phyloP scores from a whole-genome alignment of 805 yeast species.

The Ogataea nakhonphanomensis region DNA sequence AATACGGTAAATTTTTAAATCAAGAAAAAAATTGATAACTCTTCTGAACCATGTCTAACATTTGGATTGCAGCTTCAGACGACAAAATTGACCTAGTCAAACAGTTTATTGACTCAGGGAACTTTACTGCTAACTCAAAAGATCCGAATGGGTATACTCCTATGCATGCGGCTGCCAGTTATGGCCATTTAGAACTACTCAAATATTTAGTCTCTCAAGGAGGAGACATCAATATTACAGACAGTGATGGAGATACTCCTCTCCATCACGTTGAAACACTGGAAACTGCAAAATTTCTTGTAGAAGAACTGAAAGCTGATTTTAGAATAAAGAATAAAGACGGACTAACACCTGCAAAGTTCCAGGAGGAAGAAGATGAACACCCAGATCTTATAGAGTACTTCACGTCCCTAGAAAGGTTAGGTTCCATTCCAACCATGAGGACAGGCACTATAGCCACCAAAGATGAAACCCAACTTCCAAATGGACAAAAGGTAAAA shows the following conservation, averaged over 20 bases:
- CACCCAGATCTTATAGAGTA: slow-evolving; percentile 73
- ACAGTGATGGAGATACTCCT: slow-evolving; percentile 92
- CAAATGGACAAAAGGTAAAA: slow-evolving; percentile 47
- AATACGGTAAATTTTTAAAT: slow-evolving; percentile 1
- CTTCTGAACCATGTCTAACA: slow-evolving; percentile 41
- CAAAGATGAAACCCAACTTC: slow-evolving; percentile 23
- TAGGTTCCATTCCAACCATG: slow-evolving; percentile 20
- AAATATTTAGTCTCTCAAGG: slow-evolving; percentile 51
- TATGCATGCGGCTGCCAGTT: slow-evolving; percentile 95
- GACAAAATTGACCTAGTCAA: slow-evolving; percentile 61
- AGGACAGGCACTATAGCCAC: slow-evolving; percentile 5
- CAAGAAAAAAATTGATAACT: neutral
- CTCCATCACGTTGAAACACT: slow-evolving; percentile 83
- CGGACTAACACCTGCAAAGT: slow-evolving; percentile 69
- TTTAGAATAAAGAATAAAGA: slow-evolving; percentile 61
- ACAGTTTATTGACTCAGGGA: slow-evolving; percentile 46
- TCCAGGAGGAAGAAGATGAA: slow-evolving; percentile 81
- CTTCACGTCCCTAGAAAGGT: slow-evolving; percentile 40
- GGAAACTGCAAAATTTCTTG: slow-evolving; percentile 57
- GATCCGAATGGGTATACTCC: slow-evolving; percentile 97
- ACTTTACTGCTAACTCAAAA: slow-evolving; percentile 61
- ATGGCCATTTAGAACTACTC: slow-evolving; percentile 73
- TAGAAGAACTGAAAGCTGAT: slow-evolving; percentile 70
- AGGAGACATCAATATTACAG: slow-evolving; percentile 81
- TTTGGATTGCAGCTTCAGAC: slow-evolving; percentile 96